Conservation (phyloP, 768 basidiomycete species). For the Exidia glandulosa region DNA sequence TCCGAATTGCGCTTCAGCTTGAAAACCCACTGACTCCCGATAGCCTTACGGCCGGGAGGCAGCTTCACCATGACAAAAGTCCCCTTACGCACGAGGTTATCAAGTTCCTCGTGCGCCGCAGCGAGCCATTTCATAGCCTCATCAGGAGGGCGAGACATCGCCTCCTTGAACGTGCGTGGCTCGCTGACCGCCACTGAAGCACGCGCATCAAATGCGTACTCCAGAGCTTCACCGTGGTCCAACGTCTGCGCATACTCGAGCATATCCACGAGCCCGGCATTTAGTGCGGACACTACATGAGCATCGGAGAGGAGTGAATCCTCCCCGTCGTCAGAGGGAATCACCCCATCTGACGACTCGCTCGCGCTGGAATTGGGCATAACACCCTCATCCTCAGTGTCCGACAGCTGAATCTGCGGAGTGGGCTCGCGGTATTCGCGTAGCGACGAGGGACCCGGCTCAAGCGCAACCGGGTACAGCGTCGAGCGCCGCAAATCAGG, state of each 20-base stretch:
- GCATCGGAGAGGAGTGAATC: too few relatives aligned
- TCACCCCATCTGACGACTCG: background rate
- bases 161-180: too few relatives aligned
- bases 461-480: too few relatives aligned
- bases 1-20: conserved; percentile 21
- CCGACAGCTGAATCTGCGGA: background rate
- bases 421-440: too few relatives aligned
- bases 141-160: background rate
- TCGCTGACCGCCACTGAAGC: too few relatives aligned
- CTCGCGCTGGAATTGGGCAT: background rate
- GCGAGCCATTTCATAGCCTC: background rate
- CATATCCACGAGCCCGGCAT: too few relatives aligned
- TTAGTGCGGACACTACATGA: too few relatives aligned
- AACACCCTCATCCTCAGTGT: background rate
- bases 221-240: background rate
- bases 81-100: conserved; percentile 8
- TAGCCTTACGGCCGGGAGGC: conserved; percentile 19
- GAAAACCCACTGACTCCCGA: conserved; percentile 32
- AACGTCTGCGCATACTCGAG: too few relatives aligned
- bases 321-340: too few relatives aligned
- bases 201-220: background rate
- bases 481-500: too few relatives aligned
- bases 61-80: conserved; percentile 21
- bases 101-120: background rate
- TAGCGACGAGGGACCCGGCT: too few relatives aligned